Evolutionary conservation across 805 yeast genomes (phyloP).

Genomic region (Naumovozyma castellii): DNA sequence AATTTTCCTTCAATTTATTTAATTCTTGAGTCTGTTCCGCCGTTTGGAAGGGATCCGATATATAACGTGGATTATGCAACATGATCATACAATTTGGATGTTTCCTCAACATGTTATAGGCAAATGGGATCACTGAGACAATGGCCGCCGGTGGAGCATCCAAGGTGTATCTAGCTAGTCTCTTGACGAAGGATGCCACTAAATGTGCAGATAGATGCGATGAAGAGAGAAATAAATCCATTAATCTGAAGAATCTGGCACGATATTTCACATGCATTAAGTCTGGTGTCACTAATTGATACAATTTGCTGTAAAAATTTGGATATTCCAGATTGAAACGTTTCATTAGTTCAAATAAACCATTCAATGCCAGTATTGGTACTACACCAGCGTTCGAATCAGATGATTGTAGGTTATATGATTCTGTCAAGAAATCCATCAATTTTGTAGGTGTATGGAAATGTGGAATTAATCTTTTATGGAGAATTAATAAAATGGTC

Average conservation of each 20-base stretch:
- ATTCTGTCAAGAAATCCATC: slow-evolving; percentile 90
- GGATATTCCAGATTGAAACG: slow-evolving; percentile 83
- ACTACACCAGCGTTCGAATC: slow-evolving; percentile 41
- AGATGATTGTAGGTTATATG: slow-evolving; percentile 43
- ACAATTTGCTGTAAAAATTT: slow-evolving; percentile 73
- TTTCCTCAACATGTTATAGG: slow-evolving; percentile 77
- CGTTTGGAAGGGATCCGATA: slow-evolving; percentile 21
- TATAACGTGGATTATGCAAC: slow-evolving; percentile 45
- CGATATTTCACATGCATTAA: slow-evolving; percentile 71
- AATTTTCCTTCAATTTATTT: slow-evolving; percentile 20
- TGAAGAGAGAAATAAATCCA: slow-evolving; percentile 77
- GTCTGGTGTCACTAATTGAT: slow-evolving; percentile 66
- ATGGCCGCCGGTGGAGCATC: slow-evolving; percentile 82
- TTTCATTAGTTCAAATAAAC: slow-evolving; percentile 77
- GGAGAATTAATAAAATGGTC: slow-evolving; percentile 57
- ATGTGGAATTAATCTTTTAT: slow-evolving; percentile 75
- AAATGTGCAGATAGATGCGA: slow-evolving; percentile 77
- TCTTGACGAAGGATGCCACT: slow-evolving; percentile 84
- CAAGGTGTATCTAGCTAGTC: slow-evolving; percentile 62
- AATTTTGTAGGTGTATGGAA: slow-evolving; percentile 69
- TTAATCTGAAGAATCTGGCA: slow-evolving; percentile 77
- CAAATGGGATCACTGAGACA: slow-evolving; percentile 80
- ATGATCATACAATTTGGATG: slow-evolving; percentile 92
- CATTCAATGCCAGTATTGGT: slow-evolving; percentile 75
- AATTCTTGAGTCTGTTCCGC: slow-evolving; percentile 21